Base-by-base conservation (phyloP, 1,139 yeast species). In the Hanseniaspora sp. region DNA sequence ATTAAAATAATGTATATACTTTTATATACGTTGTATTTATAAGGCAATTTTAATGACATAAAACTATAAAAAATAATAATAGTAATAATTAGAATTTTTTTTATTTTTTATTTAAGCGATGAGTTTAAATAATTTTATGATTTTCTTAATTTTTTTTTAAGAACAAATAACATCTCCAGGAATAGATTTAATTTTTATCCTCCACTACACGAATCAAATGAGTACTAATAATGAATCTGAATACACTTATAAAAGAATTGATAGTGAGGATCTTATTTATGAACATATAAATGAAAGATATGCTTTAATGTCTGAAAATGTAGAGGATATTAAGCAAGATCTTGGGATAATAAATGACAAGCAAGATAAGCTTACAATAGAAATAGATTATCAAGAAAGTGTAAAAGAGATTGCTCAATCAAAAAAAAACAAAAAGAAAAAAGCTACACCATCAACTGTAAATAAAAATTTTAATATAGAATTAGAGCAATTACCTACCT, bases 211-310 rank as follows among this genome's bases (percentile, higher is more conserved):
- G 2, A 23, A 23, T 23, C 23, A 23, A 37, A 15, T 15, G 40
- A 37, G 9, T 13, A 12, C 7, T 7, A 13, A 17, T 23, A 18
- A 23, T 23, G 43, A 17, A 18, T 18, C 5, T 12, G 33, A 28
- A 11, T 46, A 44, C 15, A 28, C 18, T 7, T 42, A 45, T 30
- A 42, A 23, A 31, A 11, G 15, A 5, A 30, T 44, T 13, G 17
- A 18, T 2, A 17, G 46, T 23, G 64, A 58, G n/a, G 67, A 64
- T 1, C 52, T 57, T 3, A 45, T 65, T n/a, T 60, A 61, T 53
- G 67, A 65, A 40, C 67, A 65, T 51, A 57, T 67, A 9, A 65
- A 62, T 54, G 68, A 63, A 39, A 53, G 69, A 6, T 67, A 65
- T 48, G 59, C 62, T 1, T 58, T 57, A 31, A 48, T 66, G 52